Base-by-base conservation (phyloP, 2,329 filamentous ascomycete species). In the Beauveria bassiana region DNA sequence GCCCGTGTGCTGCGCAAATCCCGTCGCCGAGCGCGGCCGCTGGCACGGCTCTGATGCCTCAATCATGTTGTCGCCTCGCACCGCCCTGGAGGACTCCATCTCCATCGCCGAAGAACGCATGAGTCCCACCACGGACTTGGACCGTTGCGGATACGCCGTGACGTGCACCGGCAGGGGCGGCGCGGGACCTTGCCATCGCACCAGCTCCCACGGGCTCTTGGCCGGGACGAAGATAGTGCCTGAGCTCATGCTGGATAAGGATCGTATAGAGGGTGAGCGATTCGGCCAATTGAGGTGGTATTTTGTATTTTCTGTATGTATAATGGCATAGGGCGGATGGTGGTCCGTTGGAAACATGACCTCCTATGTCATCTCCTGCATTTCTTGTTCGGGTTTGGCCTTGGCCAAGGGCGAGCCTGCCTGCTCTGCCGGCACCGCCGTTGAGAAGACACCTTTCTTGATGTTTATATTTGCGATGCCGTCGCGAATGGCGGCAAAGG, bases 401-500 rank as follows among this genome's bases (percentile, higher is more conserved):
- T 65, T 61, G 64, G 65, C 46, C 64, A 31, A 63, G 66, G 42
- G 65, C 31, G 65, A 70, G 63, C 67, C 68, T 65, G 66, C 57
- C 64, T 16, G 68, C 62, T 28, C 72, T 69, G 57, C 74, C 65
- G 51, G 69, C 71, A 56, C 72, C 69, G 46, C 28, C 26, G n/a
- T 49, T 12, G 42, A 20, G 49, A 81, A 71, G 53, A 79, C 67
- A 20, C 75, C 76, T 59, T 77, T 80, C n/a, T 79, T 78, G 20
- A 86, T 69, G 47, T 76, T 77, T 10, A 84, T 67, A 18, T 76
- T 75, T 1, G 75, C 74, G 18, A 83, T 75, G 24, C 79, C 79
- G 28, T 82, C 80, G 59, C 77, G 73, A 26, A 83, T 74, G 18
- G 75, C 71, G 5, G 78, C 68, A 62, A 83, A 76, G 4, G 79